Conservation (phyloP, 805 yeast species). For the Candida chauliodis region DNA sequence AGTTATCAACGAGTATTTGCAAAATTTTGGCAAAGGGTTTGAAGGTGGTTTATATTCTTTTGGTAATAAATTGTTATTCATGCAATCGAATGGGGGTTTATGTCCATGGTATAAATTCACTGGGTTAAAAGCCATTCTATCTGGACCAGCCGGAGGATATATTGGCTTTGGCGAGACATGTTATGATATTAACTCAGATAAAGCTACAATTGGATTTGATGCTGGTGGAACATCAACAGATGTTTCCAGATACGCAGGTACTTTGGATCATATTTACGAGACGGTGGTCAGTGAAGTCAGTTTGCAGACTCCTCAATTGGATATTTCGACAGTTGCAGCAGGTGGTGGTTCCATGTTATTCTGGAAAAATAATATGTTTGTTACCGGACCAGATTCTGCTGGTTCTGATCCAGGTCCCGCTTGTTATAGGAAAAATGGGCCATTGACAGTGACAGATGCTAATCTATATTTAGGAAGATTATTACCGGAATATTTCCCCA, state of each 20-base stretch:
- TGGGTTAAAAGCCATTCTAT: slow-evolving; percentile 81
- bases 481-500: slow-evolving; percentile 35
- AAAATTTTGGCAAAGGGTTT: slow-evolving; percentile 38
- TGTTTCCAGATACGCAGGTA: slow-evolving; percentile 40
- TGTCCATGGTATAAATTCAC: slow-evolving; percentile 81
- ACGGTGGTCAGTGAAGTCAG: slow-evolving; percentile 44
- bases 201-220: slow-evolving; percentile 39
- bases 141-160: slow-evolving; percentile 98
- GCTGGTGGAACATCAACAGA: slow-evolving; percentile 48
- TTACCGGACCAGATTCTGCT: slow-evolving; percentile 40
- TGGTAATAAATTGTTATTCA: slow-evolving; percentile 68
- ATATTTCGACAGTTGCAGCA: slow-evolving; percentile 45
- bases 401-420: slow-evolving; percentile 41
- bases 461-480: slow-evolving; percentile 33
- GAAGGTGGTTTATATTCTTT: slow-evolving; percentile 35
- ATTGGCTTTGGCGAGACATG: slow-evolving; percentile 90
- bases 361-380: slow-evolving; percentile 37
- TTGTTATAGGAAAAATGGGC: slow-evolving; percentile 39
- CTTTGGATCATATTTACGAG: slow-evolving; percentile 40
- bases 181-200: slow-evolving; percentile 33
- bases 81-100: slow-evolving; percentile 97
- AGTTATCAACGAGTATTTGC: slow-evolving; percentile 30
- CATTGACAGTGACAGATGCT: slow-evolving; percentile 39
- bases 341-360: slow-evolving; percentile 43
- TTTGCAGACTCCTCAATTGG: slow-evolving; percentile 44